Conservation (phyloP, 148 eudicot genomes). For the Rhododendron vialii region DNA sequence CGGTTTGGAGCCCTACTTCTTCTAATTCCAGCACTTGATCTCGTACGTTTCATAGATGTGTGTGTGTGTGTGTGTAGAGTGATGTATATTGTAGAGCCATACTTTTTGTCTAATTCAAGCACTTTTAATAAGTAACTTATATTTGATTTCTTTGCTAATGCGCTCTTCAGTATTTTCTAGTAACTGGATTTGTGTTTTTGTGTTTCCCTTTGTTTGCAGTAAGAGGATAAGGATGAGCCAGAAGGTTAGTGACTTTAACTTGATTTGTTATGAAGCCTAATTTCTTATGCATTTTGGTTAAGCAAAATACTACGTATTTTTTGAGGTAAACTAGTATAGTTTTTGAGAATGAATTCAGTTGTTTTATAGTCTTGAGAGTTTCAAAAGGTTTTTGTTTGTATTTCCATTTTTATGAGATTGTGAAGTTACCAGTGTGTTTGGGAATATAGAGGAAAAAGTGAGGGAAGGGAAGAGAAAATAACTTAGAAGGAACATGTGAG, state of each 20-base stretch:
- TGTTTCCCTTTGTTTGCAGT: slow-evolving; percentile 40
- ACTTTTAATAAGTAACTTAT: not conserved
- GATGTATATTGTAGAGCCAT: not conserved
- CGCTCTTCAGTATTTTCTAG: not conserved
- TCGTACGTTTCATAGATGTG: too few relatives aligned
- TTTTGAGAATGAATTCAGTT: not conserved
- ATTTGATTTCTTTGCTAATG: not conserved
- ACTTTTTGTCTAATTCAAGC: not conserved
- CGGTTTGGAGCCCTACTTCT: not conserved
- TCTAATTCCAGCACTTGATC: too few relatives aligned
- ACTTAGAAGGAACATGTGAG: not conserved
- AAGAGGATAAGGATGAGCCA: slow-evolving; percentile 77
- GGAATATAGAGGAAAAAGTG: too few relatives aligned
- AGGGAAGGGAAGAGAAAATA: too few relatives aligned
- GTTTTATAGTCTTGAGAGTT: not conserved
- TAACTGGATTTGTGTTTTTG: not conserved
- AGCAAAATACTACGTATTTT: not conserved
- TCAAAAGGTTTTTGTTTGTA: not conserved
- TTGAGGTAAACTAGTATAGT: not conserved
- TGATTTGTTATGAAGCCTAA: not conserved
- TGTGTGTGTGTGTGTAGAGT: too few relatives aligned
- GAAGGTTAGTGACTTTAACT: slow-evolving; percentile 52
- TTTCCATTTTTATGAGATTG: not conserved
- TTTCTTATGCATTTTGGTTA: not conserved
- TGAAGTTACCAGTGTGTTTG: not conserved